Conservation (phyloP, 2,329 filamentous ascomycete genomes). For the Aspergillus amoenus region DNA sequence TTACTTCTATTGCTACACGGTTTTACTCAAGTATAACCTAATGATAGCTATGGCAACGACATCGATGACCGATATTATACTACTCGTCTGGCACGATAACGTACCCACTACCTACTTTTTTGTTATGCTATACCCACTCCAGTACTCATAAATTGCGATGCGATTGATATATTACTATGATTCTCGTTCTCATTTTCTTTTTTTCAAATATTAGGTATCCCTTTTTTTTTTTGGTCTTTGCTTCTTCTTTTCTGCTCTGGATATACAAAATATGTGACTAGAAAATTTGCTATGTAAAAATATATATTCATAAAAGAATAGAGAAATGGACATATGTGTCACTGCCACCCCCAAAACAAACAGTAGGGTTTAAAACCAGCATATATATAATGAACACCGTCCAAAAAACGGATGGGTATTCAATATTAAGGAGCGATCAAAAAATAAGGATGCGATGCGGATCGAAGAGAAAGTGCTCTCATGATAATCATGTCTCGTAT, state of each 20-base stretch:
- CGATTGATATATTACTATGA: not conserved
- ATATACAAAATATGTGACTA: not conserved
- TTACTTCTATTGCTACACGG: not conserved
- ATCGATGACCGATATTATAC: not conserved
- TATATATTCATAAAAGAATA: not conserved
- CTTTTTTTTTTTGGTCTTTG: not conserved
- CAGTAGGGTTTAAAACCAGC: not conserved
- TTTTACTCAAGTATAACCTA: not conserved
- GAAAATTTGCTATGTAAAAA: not conserved
- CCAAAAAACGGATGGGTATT: not conserved
- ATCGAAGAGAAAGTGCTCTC: not conserved
- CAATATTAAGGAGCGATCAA: not conserved
- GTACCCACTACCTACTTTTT: not conserved
- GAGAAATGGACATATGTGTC: not conserved
- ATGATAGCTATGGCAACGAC: not conserved
- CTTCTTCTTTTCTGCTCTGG: not conserved
- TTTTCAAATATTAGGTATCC: not conserved
- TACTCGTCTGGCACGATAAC: not conserved
- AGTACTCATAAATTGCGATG: not conserved
- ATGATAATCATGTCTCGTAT: slow-evolving; percentile 10
- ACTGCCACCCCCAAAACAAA: not conserved
- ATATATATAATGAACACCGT: not conserved
- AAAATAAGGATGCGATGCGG: not conserved
- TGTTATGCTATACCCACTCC: not conserved
- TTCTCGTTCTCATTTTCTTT: not conserved